Conservation (phyloP, 768 basidiomycete species). For the Rhodotorula diobovata region DNA sequence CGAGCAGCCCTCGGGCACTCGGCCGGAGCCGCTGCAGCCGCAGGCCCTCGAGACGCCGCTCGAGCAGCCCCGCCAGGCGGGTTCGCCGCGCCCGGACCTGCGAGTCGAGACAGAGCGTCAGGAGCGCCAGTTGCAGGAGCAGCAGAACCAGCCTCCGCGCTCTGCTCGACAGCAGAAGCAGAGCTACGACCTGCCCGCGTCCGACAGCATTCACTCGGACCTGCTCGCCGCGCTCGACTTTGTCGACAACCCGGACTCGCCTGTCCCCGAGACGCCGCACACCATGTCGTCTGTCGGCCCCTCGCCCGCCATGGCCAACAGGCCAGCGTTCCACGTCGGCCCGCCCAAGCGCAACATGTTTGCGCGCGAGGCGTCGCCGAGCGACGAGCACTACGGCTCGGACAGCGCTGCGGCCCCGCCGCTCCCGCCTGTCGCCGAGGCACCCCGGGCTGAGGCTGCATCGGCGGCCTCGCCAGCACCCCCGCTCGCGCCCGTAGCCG, state of each 20-base stretch:
- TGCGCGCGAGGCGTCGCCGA: constrained; percentile 1
- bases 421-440: constrained; percentile 5
- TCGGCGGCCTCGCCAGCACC: too few species aligned
- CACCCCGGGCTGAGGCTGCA: constrained; percentile 5
- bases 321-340: constrained; percentile 14
- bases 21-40: not conserved
- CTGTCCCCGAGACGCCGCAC: constrained; percentile 7
- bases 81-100: not conserved
- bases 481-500: not conserved
- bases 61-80: not conserved
- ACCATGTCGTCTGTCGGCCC: constrained; percentile 20
- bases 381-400: constrained; percentile 20
- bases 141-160: too few species aligned
- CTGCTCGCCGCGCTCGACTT: constrained; percentile 35
- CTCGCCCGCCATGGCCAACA: constrained; percentile 9
- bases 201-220: constrained; percentile 32
- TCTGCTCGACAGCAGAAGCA: not conserved
- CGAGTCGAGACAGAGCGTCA: not conserved
- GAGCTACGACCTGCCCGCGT: not conserved
- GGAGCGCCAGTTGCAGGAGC: not conserved
- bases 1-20: not conserved
- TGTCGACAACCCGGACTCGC: constrained; percentile 21
- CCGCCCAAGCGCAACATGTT: constrained; percentile 20
- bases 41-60: not conserved
- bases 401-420: not conserved